Base-by-base conservation (phyloP, 495 filamentous ascomycete genomes). In the Chaetomium tenue region DNA sequence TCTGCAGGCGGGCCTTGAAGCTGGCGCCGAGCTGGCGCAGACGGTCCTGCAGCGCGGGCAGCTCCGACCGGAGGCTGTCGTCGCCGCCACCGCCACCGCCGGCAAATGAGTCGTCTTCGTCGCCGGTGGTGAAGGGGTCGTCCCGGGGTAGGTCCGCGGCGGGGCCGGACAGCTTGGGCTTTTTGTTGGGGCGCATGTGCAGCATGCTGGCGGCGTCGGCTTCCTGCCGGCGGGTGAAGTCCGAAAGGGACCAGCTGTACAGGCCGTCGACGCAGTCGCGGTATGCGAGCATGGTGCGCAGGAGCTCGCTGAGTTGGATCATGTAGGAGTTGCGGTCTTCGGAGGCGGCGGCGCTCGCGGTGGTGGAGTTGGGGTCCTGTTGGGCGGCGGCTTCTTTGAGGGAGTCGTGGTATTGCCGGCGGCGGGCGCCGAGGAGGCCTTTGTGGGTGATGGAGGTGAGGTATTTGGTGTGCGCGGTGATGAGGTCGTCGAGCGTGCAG, bases 361-460 rank as follows among this genome's bases (percentile, higher is more conserved):
- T 78, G 33, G 70, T 71, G 47, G 70, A 63, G 63, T 74, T 72
- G 25, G 67, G 61, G 48, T 67, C 66, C 37, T 70, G 56, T 11
- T 39, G 53, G 48, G 63, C 68, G 30, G 70, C 64, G n/a, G 68
- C 70, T 63, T 74, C 64, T 58, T 66, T 60, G 71, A 78, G 37
- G 13, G 61, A 20, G 75, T 75, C 52, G 72, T 79, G 66, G 76
- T 78, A 59, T 78, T 77, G 63, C 74, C 78, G 46, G 23, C 79
- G 74, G 70, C 83, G 79, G 15, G 88, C 89, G 53, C 93, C 92
- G 0, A 99, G 82, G 6, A 99, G 85, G 52, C 95, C 95, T 76
- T 99, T 99, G 75, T 94, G 91, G 4, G 95, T 99, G 75, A 99
- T 97, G 46, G 87, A 87, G 54, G 89, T 91, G 23, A 99, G 87